Conservation (phyloP, 1,284 basidiomycete genomes). For the Coniferiporia sulphurascens region DNA sequence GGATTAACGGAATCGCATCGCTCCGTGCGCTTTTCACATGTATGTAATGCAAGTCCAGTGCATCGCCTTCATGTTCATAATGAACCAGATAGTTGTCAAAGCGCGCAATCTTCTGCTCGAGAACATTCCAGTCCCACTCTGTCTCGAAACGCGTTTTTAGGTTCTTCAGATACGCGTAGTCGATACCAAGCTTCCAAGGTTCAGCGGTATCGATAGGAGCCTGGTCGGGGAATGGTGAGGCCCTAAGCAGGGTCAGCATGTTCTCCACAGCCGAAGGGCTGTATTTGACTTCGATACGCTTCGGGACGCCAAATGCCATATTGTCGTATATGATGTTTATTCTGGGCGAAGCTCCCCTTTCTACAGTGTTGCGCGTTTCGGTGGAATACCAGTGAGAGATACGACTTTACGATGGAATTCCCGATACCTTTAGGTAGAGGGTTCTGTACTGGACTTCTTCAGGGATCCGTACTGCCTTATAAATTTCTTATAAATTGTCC, state of each 20-base stretch:
- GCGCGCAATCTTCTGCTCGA: constrained; percentile 13
- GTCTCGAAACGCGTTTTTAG: constrained; percentile 17
- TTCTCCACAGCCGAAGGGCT: neutral
- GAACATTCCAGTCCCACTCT: constrained; percentile 17
- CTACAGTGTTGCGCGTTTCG: too few species aligned
- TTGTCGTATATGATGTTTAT: too few species aligned
- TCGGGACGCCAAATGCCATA: constrained; percentile 8
- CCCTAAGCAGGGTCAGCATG: constrained; percentile 17
- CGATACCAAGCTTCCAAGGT: constrained; percentile 20
- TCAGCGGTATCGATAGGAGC: constrained; percentile 14
- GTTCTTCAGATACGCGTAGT: constrained; percentile 17
- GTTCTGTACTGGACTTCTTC: too few species aligned
- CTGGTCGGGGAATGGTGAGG: constrained; percentile 11
- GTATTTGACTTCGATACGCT: constrained; percentile 7
- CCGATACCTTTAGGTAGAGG: too few species aligned
- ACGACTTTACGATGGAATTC: too few species aligned
- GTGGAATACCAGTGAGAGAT: too few species aligned
- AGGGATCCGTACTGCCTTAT: too few species aligned
- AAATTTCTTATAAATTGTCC: too few species aligned
- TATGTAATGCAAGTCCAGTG: constrained; percentile 22
- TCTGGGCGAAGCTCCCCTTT: too few species aligned
- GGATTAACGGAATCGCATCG: constrained; percentile 23
- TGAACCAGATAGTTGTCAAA: constrained; percentile 20
- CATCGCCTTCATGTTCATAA: constrained; percentile 18
- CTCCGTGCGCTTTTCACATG: constrained; percentile 20